Base-by-base conservation (phyloP, 345 rosid species). In the Hibiscus tridactylites region DNA sequence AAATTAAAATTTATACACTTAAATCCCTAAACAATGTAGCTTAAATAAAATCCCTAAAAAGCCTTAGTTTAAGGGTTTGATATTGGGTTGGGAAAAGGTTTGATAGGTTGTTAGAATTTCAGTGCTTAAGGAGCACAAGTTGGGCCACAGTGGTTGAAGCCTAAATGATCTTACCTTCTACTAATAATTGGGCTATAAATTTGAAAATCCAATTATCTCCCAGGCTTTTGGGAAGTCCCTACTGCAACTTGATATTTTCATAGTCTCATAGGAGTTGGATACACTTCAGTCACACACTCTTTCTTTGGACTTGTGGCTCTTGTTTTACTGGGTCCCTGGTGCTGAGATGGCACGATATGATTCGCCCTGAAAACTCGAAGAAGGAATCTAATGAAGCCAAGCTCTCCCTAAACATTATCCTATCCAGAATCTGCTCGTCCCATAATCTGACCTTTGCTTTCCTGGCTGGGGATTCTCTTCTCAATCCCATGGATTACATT, bases 401-500 rank as follows among this genome's bases (percentile, higher is more conserved):
- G 53, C 72, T 73, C 73, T 60, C 19, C 60, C 42, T 59, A 59
- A 46, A 72, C 85, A 64, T 84, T 78, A 81, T 84, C 85, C 83
- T 78, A 78, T 80, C 85, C 78, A 74, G 71, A 73, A 72, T 82
- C 83, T 65, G 17, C 67, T 35, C 19, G 59, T 72, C 81, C 76
- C 76, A 26, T 65, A 71, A 31, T 39, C 74, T 71, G 70, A 63
- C 74, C 24, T 13, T 3, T 21, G 26, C 39, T 29, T 67, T 61
- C 54, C 61, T 71, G 78, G 72, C 72, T 60, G 16, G 29, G 21
- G 61, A 42, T 57, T 73, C 73, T 16, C 74, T 59, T 33, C 33
- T 31, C 60, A 65, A 74, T 77, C 75, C 46, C 73, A 61, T 61
- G 79, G 81, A 70, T 82, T 35, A 75, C 64, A 76, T 73, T 44